Evolutionary conservation across 805 yeast species (phyloP).

Genomic region (Martiniozyma abietophila): DNA sequence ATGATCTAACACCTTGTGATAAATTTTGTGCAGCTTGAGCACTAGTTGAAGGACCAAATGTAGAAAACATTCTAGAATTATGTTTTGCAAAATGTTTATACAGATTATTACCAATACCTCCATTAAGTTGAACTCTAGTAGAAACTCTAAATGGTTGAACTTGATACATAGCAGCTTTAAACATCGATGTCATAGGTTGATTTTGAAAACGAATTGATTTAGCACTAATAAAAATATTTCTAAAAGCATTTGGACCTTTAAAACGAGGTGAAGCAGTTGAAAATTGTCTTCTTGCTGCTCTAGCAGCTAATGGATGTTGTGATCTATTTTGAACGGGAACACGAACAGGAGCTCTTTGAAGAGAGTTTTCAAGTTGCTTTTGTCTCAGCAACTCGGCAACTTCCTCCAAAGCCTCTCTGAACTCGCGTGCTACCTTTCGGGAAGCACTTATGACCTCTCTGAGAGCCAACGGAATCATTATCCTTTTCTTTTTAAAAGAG

Average conservation of each 20-base stretch:
- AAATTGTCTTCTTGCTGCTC: constrained; percentile 17
- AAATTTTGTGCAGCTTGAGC: constrained; percentile 52
- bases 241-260: not conserved
- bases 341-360: constrained; percentile 34
- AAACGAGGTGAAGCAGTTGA: too few relatives aligned
- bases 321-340: constrained; percentile 10
- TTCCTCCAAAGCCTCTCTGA: constrained; percentile 40
- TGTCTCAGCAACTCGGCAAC: constrained; percentile 30
- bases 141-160: constrained; percentile 23
- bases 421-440: constrained; percentile 36
- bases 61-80: constrained; percentile 31
- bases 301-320: constrained; percentile 17
- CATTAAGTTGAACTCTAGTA: constrained; percentile 12
- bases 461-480: constrained; percentile 16
- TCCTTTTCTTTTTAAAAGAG: not conserved
- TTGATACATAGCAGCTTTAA: constrained; percentile 18
- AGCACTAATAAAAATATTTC: too few relatives aligned
- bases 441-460: constrained; percentile 39
- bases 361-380: constrained; percentile 21
- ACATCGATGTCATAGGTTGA: constrained; percentile 6
- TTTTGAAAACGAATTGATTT: too few relatives aligned
- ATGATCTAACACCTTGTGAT: constrained; percentile 37
- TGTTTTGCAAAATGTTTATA: constrained; percentile 29
- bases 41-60: constrained; percentile 30
- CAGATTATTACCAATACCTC: constrained; percentile 20